Percentiles rank a stretch among this genome's conserved stretches.
Evolutionary conservation across 768 basidiomycete genomes (phyloP).

Genomic region (Obba rivulosa): DNA sequence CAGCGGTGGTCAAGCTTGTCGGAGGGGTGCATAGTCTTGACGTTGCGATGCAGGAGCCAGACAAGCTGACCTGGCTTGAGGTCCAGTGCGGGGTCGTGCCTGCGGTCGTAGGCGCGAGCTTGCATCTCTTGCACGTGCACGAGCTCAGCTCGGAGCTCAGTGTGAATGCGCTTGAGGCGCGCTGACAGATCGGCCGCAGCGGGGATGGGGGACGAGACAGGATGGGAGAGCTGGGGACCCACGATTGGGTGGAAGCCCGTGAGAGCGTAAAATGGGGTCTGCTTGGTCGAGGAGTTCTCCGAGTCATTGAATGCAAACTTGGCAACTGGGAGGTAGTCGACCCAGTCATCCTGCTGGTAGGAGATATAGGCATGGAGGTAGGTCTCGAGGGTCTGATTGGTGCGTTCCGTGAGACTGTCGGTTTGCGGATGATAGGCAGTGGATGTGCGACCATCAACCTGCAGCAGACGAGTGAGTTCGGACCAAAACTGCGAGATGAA

Average conservation of each 20-base stretch:
- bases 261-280: constrained; percentile 3
- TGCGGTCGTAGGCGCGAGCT: constrained; percentile 24
- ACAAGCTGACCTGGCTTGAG: constrained; percentile 30
- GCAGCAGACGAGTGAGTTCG: not conserved
- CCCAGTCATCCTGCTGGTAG: constrained; percentile 39
- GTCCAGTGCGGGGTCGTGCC: constrained; percentile 20
- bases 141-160: constrained; percentile 29
- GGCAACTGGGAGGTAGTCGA: constrained; percentile 30
- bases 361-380: constrained; percentile 30
- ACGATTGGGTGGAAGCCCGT: constrained; percentile 19
- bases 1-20: constrained; percentile 26
- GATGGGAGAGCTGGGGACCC: constrained; percentile 23
- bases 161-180: constrained; percentile 27
- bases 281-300: constrained; percentile 24
- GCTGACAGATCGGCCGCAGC: constrained; percentile 26
- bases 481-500: constrained; percentile 8
- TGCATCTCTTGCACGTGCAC: constrained; percentile 24
- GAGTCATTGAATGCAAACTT: constrained; percentile 37
- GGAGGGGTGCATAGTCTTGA: constrained; percentile 36
- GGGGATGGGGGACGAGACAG: constrained; percentile 22
- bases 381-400: constrained; percentile 33
- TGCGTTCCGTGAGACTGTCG: constrained; percentile 32
- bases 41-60: constrained; percentile 33
- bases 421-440: constrained; percentile 41
- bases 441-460: constrained; percentile 15